A percentile compares a stretch with the other conserved stretches of the same genome.
Evolutionary conservation across 2,329 filamentous ascomycete species (phyloP).

Genomic region (Aspergillus udagawae): DNA sequence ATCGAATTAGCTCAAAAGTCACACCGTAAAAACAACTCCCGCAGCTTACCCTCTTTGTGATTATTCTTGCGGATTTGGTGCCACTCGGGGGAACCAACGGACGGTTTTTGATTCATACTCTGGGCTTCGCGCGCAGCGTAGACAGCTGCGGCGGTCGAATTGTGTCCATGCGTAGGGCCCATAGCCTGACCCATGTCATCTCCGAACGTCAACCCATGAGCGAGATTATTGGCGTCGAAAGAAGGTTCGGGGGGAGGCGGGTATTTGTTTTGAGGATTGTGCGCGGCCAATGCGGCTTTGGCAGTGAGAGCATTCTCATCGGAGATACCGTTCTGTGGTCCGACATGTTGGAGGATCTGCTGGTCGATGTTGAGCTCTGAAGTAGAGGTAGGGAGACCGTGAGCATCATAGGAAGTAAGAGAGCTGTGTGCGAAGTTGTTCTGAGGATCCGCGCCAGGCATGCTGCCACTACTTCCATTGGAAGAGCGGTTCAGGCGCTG

Average conservation of each 20-base stretch:
- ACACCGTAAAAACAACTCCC: conserved; percentile 1
- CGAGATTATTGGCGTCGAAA: conserved; percentile 36
- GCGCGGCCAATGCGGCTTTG: conserved; percentile 45
- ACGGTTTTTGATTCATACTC: conserved; percentile 64
- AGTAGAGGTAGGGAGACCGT: conserved; percentile 34
- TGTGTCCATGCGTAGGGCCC: conserved; percentile 36
- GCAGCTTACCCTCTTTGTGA: conserved; percentile 83
- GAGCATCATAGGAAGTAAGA: conserved; percentile 34
- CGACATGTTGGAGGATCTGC: conserved; percentile 47
- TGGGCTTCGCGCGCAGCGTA: conserved; percentile 51
- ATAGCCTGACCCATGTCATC: conserved; percentile 40
- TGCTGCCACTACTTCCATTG: conserved; percentile 38
- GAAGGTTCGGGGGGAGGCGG: conserved; percentile 39
- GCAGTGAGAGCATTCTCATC: conserved; percentile 46
- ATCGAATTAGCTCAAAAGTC: conserved; percentile 20
- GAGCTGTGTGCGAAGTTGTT: conserved; percentile 32
- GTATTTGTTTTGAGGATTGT: conserved; percentile 42
- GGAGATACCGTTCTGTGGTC: conserved; percentile 51
- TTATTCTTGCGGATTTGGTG: conserved; percentile 96
- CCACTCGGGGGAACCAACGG: conserved; percentile 96
- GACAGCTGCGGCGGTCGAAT: conserved; percentile 58
- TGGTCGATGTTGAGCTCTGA: conserved; percentile 42
- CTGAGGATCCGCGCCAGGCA: conserved; percentile 30
- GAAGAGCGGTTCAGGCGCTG: conserved; percentile 41
- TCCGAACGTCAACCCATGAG: conserved; percentile 34